Base-by-base conservation (phyloP, 768 basidiomycete species). In the Terana coerulea region DNA sequence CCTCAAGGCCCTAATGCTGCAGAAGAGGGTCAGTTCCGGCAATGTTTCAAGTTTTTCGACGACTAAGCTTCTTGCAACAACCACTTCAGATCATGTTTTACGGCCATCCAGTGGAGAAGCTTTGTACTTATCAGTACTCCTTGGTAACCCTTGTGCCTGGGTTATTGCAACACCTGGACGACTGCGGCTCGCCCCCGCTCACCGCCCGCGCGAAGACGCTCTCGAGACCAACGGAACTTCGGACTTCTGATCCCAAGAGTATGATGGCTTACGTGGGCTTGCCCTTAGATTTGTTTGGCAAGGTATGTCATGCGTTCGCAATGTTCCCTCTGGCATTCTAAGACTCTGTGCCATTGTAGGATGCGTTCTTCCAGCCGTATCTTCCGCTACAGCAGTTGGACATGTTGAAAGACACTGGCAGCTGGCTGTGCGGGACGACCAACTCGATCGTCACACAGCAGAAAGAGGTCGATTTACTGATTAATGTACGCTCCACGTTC, bases 81-180 rank as follows among this genome's bases (percentile, higher is more conserved):
- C 12, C n/a, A 22, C 30, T 24, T 5, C 44, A 95, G 93, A 88
- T 98, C 52, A 88, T 98, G 85, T 95, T 99, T 68, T 97, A 81
- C 61, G 95, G 95, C 5, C 91, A 95, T 63, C 95, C 95, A 0
- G 95, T 98, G 2, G 97, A 99, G 68, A 84, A 85, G 40, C 71
- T 99, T 17, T 98, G 95, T 71, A 98, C 94, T 22, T 98, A 92
- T 64, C 97, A 99, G 66, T 99, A 99, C 67, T 95, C 94, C 0
- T 76, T 98, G n/a, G 80, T 97, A 41, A 93, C 95, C 0, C 75
- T 98, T 7, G 78, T 98, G 54, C 95, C 95, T 9, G 89, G 90
- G 24, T 77, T 99, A 4, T 72, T 99, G 34, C 89, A 95, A 66
- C 85, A 84, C 3, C 72, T 99, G 34, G 86, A 93, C 37, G 97